A percentile compares a stretch with the other conserved stretches of the same genome.
phyloP scores from a whole-genome alignment of 306 rosid genomes.

The Cicer yamashitae region DNA sequence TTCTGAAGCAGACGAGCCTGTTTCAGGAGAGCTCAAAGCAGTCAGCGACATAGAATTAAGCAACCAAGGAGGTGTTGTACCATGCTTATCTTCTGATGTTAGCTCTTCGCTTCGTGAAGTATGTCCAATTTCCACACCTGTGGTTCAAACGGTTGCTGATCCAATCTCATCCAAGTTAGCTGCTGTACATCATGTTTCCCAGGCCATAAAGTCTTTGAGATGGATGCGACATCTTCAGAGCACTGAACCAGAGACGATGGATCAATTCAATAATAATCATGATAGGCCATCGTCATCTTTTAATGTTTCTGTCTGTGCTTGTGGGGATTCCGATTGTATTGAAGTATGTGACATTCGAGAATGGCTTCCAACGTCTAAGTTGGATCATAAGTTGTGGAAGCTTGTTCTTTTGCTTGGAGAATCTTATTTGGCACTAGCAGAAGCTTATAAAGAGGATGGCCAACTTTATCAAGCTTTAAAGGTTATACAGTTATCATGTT shows the following conservation, averaged over 20 bases:
- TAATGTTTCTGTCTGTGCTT: constrained; percentile 82
- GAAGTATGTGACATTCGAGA: constrained; percentile 96
- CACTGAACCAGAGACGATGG: constrained; percentile 65
- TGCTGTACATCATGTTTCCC: constrained; percentile 97
- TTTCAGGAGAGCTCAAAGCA: constrained; percentile 52
- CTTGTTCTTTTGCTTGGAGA: constrained; percentile 97
- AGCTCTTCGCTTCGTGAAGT: constrained; percentile 53
- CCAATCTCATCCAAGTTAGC: constrained; percentile 93
- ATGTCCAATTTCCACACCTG: constrained; percentile 64
- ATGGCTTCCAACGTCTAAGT: constrained; percentile 94
- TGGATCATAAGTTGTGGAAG: constrained; percentile 93
- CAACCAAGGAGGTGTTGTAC: constrained; percentile 50
- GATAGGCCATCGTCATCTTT: constrained; percentile 60
- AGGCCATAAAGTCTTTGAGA: constrained; percentile 93
- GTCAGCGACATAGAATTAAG: constrained; percentile 48
- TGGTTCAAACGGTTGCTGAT: constrained; percentile 86
- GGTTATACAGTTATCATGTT: constrained; percentile 86
- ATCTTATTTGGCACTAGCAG: constrained; percentile 92
- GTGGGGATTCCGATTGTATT: constrained; percentile 95
- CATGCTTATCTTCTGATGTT: constrained; percentile 48
- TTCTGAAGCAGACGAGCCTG: constrained; percentile 51
- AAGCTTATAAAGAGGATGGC: constrained; percentile 82
- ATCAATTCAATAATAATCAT: constrained; percentile 54
- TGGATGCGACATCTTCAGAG: constrained; percentile 93
- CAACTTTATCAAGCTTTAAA: constrained; percentile 87